Percentiles rank a stretch among this genome's conserved stretches.
These are phyloP conservation scores for Persicaria tinctoria DNA, from an alignment of 148 eudicot species.

Conservation along the genomic window DNA sequence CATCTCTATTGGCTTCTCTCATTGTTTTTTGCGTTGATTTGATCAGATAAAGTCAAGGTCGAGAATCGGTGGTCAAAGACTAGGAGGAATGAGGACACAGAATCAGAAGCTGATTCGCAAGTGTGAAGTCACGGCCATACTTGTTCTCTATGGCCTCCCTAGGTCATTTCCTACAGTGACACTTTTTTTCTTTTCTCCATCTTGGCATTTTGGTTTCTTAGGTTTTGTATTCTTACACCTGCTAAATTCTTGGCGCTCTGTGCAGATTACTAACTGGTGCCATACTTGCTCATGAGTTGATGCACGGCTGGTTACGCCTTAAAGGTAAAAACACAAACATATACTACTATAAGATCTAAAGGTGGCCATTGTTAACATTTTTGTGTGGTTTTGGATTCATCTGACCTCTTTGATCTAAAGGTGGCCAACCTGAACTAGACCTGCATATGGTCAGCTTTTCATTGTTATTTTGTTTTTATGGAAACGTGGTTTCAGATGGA, in stretches of 20 bases:
- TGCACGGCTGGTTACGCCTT: constrained; percentile 98
- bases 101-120: constrained; percentile 70
- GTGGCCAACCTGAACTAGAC: no score
- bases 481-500: no score
- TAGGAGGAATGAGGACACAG: constrained; percentile 86
- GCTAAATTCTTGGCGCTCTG: constrained; percentile 1
- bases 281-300: constrained; percentile 92
- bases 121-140: constrained; percentile 98
- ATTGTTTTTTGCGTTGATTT: neutral
- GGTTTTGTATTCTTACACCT: neutral
- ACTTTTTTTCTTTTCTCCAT: neutral
- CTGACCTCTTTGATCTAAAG: no score
- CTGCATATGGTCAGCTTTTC: no score
- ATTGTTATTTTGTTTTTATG: no score
- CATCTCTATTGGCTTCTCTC: no score
- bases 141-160: constrained; percentile 91
- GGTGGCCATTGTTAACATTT: no score
- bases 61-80: constrained; percentile 64
- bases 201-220: neutral
- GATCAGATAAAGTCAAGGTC: constrained; percentile 74
- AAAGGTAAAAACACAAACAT: constrained; percentile 36
- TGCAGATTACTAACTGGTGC: constrained; percentile 92
- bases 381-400: no score
- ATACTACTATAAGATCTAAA: no score
- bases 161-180: constrained; percentile 40